These are phyloP conservation scores for Aspergillus heteromorphus DNA, from an alignment of 495 filamentous ascomycete species.

Conservation along the genomic window DNA sequence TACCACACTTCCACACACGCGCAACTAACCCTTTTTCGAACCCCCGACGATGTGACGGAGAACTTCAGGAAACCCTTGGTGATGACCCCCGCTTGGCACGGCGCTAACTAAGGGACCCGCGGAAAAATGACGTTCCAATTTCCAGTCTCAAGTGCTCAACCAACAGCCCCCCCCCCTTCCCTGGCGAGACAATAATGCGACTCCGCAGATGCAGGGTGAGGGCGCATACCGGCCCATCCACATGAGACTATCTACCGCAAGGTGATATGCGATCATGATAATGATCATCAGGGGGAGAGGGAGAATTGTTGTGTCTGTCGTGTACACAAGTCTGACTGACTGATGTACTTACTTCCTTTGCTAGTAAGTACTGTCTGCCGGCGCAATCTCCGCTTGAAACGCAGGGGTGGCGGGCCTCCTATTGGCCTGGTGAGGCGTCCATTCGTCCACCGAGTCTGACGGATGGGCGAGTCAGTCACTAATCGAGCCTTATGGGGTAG, in stretches of 20 bases:
- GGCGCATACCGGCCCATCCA: too few species aligned
- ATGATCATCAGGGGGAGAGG: neutral
- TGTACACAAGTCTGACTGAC: too few species aligned
- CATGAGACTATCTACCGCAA: too few species aligned
- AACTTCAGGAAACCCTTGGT: neutral
- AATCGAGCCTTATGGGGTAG: neutral
- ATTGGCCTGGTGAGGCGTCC: neutral
- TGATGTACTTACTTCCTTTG: too few species aligned
- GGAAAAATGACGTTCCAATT: slow-evolving; percentile 5
- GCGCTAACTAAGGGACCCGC: neutral
- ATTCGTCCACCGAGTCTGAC: neutral
- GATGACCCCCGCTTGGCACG: neutral
- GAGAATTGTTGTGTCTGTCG: neutral
- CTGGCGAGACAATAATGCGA: too few species aligned
- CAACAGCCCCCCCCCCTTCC: neutral
- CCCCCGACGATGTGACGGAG: too few species aligned
- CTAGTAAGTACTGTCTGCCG: too few species aligned
- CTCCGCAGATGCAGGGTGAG: too few species aligned
- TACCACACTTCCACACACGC: too few species aligned
- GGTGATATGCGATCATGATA: neutral
- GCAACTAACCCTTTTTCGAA: too few species aligned
- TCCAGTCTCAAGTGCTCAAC: neutral
- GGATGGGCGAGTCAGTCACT: neutral
- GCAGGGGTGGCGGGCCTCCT: slow-evolving; percentile 8
- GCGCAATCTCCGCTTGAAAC: slow-evolving; percentile 13